Percentiles rank a stretch among this genome's conserved stretches.
Conservation (phyloP, 2,329 filamentous ascomycete genomes). For the Phaeophleospora eucalypticola region DNA sequence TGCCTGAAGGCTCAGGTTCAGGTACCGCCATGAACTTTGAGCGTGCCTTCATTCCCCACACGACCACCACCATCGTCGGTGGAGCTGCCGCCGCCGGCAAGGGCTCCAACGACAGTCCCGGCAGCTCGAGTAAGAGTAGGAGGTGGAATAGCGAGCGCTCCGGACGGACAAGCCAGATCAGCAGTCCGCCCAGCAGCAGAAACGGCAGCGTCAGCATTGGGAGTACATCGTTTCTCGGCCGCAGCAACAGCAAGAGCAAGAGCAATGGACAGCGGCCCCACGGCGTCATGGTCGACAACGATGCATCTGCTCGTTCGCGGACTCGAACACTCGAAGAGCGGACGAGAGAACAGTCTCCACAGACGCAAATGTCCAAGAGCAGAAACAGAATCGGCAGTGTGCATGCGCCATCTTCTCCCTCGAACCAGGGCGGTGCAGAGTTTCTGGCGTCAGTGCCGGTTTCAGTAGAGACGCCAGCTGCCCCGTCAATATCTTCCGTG, state of each 20-base stretch:
- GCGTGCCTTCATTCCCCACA: conserved; percentile 28
- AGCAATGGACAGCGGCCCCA: conserved; percentile 24
- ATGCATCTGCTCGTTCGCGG: conserved; percentile 37
- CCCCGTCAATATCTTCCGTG: conserved; percentile 30
- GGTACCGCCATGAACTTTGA: conserved; percentile 30
- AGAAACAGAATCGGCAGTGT: conserved; percentile 68
- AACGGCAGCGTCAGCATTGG: conserved; percentile 22
- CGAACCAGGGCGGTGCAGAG: conserved; percentile 39
- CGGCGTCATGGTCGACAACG: conserved; percentile 19
- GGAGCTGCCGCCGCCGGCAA: conserved; percentile 13
- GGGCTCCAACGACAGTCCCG: conserved; percentile 10
- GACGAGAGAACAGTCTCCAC: conserved; percentile 39
- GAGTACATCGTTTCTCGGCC: conserved; percentile 18
- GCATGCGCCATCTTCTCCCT: conserved; percentile 58
- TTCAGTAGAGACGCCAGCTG: conserved; percentile 22
- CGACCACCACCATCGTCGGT: conserved; percentile 26
- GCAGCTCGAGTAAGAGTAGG: conserved; percentile 16
- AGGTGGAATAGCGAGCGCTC: conserved; percentile 4
- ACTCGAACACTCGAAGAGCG: conserved; percentile 50
- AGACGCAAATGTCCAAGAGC: conserved; percentile 41
- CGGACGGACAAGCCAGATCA: conserved; percentile 3
- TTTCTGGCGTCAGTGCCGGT: conserved; percentile 32
- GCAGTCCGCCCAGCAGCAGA: conserved; percentile 24
- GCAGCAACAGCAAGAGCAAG: conserved; percentile 25
- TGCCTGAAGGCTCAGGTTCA: conserved; percentile 21